Base-by-base conservation (phyloP, 768 basidiomycete species). In the Tephrocybe sp. region DNA sequence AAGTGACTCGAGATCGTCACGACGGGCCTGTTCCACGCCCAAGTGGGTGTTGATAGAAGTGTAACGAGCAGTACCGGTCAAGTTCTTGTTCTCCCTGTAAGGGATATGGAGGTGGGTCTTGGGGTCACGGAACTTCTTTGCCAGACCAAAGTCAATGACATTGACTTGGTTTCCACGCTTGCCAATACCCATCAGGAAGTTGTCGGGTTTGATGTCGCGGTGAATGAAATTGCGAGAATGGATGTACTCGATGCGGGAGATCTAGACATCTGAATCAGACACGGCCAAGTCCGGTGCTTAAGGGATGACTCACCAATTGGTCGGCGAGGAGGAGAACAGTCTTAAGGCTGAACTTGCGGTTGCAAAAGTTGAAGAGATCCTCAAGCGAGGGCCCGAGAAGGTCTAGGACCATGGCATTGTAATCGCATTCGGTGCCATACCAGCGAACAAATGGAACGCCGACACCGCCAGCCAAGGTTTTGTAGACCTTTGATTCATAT, bases 101-200 rank as follows among this genome's bases (percentile, higher is more conserved):
- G 97, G 97, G 60, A 99, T 99, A 70, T 99, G 97, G 34, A 99
- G 84, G 67, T 98, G 97, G 53, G 97, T 99, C 85, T 98, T 98
- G 26, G 97, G 95, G 75, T 99, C 97, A 55, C 97, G 85, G 82
- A 95, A 99, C 78, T 99, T 99, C 83, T 98, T 99, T 23, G 97
- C 97, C 41, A 99, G 82, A 76, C 97, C 93, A 49, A 97, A 97
- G 66, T 97, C 94, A 67, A 96, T 92, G 60, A 98, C 91, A 62
- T 99, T 99, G 75, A 99, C 97, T 71, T 99, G 97, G 67, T 98
- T 99, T 57, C 97, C 96, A 60, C 97, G 94, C 77, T 98, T 98
- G 61, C 97, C 97, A 60, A 98, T 98, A 39, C 96, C 96, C 96
- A 99, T 99, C 66, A 99, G 73, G 77, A 99, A 99, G 76, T 99